These are phyloP conservation scores for Penicillium sp. DNA, from an alignment of 2,329 filamentous ascomycete genomes.

Conservation along the genomic window DNA sequence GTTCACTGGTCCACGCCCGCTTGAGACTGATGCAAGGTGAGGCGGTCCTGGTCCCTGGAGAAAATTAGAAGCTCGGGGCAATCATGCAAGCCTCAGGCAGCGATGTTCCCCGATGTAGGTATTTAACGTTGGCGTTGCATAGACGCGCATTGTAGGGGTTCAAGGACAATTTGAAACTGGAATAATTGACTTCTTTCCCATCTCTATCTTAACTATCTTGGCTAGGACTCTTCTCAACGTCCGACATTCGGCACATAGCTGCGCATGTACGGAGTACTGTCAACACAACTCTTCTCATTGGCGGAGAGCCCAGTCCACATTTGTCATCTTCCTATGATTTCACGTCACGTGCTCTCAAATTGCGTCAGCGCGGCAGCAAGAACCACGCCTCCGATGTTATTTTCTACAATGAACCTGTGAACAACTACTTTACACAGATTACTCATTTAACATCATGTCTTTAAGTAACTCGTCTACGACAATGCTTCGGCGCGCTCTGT, in stretches of 20 bases:
- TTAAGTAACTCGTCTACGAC: slow-evolving; percentile 31
- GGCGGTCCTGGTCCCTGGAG: neutral
- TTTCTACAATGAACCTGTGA: neutral
- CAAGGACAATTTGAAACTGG: no score
- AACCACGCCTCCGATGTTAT: slow-evolving; percentile 4
- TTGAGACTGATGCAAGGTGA: slow-evolving; percentile 1
- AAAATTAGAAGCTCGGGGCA: slow-evolving; percentile 10
- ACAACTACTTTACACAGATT: neutral
- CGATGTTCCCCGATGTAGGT: neutral
- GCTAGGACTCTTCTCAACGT: neutral
- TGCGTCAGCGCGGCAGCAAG: slow-evolving; percentile 31
- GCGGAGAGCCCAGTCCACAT: slow-evolving; percentile 14
- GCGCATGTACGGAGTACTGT: neutral
- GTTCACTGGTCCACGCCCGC: slow-evolving; percentile 6
- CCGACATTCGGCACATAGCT: slow-evolving; percentile 17
- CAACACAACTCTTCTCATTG: slow-evolving; percentile 25
- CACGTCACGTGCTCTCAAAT: slow-evolving; percentile 29
- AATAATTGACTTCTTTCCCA: no score
- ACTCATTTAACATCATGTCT: slow-evolving; percentile 28
- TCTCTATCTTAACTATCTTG: no score
- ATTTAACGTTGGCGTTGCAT: no score
- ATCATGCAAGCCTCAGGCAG: slow-evolving; percentile 8
- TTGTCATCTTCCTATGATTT: slow-evolving; percentile 26
- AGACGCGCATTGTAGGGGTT: no score
- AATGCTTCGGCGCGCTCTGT: slow-evolving; percentile 32